These are phyloP conservation scores for Tolypocladium album DNA, from an alignment of 2,329 filamentous ascomycete species.

Conservation along the genomic window DNA sequence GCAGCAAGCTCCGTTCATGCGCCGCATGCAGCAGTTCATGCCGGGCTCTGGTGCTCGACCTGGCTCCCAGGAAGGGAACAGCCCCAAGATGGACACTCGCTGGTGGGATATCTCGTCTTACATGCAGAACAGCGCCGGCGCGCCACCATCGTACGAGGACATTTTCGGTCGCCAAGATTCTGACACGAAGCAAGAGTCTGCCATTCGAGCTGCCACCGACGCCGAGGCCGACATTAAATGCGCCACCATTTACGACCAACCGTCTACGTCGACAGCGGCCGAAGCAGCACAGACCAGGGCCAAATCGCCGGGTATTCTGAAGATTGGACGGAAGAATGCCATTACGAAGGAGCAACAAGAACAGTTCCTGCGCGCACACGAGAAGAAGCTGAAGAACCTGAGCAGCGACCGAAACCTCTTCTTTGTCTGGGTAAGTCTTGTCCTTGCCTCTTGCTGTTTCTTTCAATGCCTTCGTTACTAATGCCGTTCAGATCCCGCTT, in stretches of 20 bases:
- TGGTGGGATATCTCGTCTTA: slow-evolving; percentile 61
- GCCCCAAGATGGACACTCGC: slow-evolving; percentile 37
- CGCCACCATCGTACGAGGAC: slow-evolving; percentile 70
- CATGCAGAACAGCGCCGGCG: slow-evolving; percentile 34
- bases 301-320: slow-evolving; percentile 35
- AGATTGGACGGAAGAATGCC: slow-evolving; percentile 51
- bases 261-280: slow-evolving; percentile 8
- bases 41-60: slow-evolving; percentile 46
- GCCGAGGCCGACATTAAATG: slow-evolving; percentile 49
- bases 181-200: slow-evolving; percentile 48
- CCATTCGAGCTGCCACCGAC: slow-evolving; percentile 45
- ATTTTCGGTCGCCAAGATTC: slow-evolving; percentile 52
- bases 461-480: slow-evolving; percentile 6
- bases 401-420: slow-evolving; percentile 56
- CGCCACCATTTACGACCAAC: slow-evolving; percentile 38
- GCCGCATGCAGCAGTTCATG: slow-evolving; percentile 61
- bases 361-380: slow-evolving; percentile 48
- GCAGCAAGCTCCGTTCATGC: slow-evolving; percentile 50
- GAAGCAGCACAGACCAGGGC: slow-evolving; percentile 24
- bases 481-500: slow-evolving; percentile 34
- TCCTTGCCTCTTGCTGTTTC: neutral
- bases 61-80: slow-evolving; percentile 29
- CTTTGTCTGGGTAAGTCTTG: slow-evolving; percentile 52
- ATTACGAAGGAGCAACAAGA: slow-evolving; percentile 57
- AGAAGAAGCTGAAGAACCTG: slow-evolving; percentile 51